Base-by-base conservation (phyloP, 129 eudicot genomes). In the Helichrysum umbraculigerum region DNA sequence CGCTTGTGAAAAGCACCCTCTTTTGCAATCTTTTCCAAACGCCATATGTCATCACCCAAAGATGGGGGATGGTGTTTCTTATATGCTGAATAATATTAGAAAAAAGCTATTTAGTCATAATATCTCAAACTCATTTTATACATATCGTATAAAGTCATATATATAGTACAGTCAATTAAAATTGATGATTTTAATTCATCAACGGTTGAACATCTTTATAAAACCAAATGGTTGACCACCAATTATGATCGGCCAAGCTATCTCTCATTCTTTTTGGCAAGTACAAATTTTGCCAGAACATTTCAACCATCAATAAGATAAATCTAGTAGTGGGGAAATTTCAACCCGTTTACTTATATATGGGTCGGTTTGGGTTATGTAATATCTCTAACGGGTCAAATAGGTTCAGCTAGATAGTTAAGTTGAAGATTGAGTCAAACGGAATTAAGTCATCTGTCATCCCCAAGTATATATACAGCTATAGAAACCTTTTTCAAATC, bases 21-120 rank as follows among this genome's bases (percentile, higher is more conserved):
- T 87, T 90, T 88, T 8, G 94, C 92, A 54, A 93, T 90, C 78
- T 78, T 86, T 57, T 83, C 84, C 85, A 93, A 75, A 6, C 96
- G 91, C 98, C 98, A 93, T 28, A 91, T 67, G 17, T 90, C 91
- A 83, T 93, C 98, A 50, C 30, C 71, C 66, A 82, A 71, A 60
- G 81, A 71, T 41, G 96, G 98, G 30, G 90, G 94, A 61, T 82
- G 74, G 68, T 90, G 96, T 83, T 93, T 93, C 86, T 82, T 75
- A 81, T 90, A 87, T 68, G 96, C 97, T 93, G 87, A 41, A 8
- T 41, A 69, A 83, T 25, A 10, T 25, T 72, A 75, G 33, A 25
- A n/a, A 44, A 41, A 16, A 70, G 19, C 8, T 39, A 41, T 75
- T 75, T 59, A 76, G 78, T 41, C 68, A 47, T 66, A 10, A 66